Base-by-base conservation (phyloP, 495 filamentous ascomycete genomes). In the Neurospora sp. region DNA sequence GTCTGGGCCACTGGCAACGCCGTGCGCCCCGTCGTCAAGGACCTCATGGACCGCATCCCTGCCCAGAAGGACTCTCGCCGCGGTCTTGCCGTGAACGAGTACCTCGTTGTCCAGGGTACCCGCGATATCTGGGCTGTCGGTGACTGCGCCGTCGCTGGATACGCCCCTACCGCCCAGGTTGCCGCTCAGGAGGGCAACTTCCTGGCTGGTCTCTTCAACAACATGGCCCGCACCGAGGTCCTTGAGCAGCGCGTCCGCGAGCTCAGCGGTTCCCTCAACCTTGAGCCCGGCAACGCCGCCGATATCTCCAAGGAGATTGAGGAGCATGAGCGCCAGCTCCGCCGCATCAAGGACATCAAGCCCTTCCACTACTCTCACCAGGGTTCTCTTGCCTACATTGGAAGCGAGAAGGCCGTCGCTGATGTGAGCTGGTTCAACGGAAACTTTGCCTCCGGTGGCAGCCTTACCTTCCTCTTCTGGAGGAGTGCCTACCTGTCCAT, bases 1-100 rank as follows among this genome's bases (percentile, higher is more conserved):
- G 95, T 99, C 71, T 99, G 96, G 96, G 96, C 96, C 48, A 98
- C 96, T 44, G 96, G 96, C 82, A 99, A 99, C 80, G 94, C 96
- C 22, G 85, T 99, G 39, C 93, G 96, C 72, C 89, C 89, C 39
- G 86, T 98, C 14, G 88, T 98, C 80, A 91, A 89, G 77, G 95
- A 98, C 81, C 89, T 98, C 61, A 97, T 98, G 90, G 82, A 81
- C 74, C 92, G 95, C 81, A 93, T 99, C 73, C 94, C 96, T 11
- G 96, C 93, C 9, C 96, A 99, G 81, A 94, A 93, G 83, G 90
- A 97, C 84, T 97, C 96, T 27, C 92, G 96, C 74, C 93, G 96
- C 74, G 96, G 96, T 80, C 89, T 99, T 48, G 92, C 91, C 41
- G 96, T 99, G 42, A 98, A 99, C 82, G 96, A 98, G 81, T 99